Evolutionary conservation across 106 monocot species (phyloP).

Genomic region (Platanthera zijinensis): DNA sequence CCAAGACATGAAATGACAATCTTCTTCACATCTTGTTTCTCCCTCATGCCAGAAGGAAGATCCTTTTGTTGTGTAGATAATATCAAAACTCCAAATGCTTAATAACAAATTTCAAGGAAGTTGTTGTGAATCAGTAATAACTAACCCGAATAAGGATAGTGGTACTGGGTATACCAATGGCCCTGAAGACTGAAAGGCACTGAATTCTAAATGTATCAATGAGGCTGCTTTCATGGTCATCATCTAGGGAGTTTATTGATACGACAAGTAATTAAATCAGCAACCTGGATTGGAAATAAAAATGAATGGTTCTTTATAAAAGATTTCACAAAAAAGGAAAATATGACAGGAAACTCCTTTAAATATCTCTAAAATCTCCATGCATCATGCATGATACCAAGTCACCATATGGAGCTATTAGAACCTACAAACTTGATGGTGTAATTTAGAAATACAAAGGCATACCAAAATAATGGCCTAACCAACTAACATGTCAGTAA

Average conservation of each 20-base stretch:
- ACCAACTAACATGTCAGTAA: too few species aligned
- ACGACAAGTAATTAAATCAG: constrained; percentile 81
- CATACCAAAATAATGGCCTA: neutral
- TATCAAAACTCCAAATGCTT: constrained; percentile 1
- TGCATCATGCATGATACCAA: constrained; percentile 78
- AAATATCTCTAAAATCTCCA: constrained; percentile 84
- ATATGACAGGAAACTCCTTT: neutral
- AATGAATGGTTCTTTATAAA: constrained; percentile 6
- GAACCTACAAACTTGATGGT: constrained; percentile 31
- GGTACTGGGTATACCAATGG: constrained; percentile 87
- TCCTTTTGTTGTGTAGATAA: constrained; percentile 35
- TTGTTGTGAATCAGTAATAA: constrained; percentile 1
- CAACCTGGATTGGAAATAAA: constrained; percentile 47
- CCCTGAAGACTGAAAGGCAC: constrained; percentile 78
- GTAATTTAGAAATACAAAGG: neutral
- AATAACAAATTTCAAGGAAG: neutral
- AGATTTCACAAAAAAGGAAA: neutral
- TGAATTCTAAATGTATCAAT: constrained; percentile 76
- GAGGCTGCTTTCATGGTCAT: constrained; percentile 29
- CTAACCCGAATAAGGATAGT: constrained; percentile 76
- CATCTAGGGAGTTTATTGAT: constrained; percentile 47
- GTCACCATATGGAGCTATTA: constrained; percentile 86
- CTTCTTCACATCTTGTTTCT: constrained; percentile 71
- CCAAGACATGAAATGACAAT: constrained; percentile 42
- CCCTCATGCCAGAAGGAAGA: constrained; percentile 55